A percentile compares a stretch with the other conserved stretches of the same genome.
Evolutionary conservation across 441 rosid genomes (phyloP).

Genomic region (Adansonia grandidieri): DNA sequence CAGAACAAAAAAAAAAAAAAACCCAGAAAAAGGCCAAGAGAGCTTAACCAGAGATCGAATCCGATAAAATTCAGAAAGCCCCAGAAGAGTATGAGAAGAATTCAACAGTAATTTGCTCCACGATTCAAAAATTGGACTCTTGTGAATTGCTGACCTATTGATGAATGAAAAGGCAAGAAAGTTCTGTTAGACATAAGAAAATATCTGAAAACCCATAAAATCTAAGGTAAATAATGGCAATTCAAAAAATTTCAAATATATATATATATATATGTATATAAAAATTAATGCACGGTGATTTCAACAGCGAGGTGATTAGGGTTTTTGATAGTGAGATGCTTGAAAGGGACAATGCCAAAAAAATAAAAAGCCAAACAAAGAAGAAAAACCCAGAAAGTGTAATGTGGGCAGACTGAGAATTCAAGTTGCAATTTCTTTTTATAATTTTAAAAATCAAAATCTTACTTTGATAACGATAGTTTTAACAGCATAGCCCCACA

Average conservation of each 20-base stretch:
- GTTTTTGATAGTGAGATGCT: constrained; percentile 41
- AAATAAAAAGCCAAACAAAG: constrained; percentile 43
- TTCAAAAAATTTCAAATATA: constrained; percentile 25
- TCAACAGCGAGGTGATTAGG: constrained; percentile 42
- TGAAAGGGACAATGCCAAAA: constrained; percentile 42
- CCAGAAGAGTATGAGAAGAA: constrained; percentile 48
- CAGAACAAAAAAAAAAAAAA: constrained; percentile 29
- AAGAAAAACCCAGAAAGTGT: constrained; percentile 47
- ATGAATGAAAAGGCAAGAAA: constrained; percentile 48
- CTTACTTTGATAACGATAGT: constrained; percentile 56
- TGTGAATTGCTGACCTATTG: constrained; percentile 61
- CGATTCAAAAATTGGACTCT: constrained; percentile 53
- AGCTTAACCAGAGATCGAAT: constrained; percentile 43
- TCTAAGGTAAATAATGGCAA: constrained; percentile 45
- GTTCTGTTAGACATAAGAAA: constrained; percentile 56
- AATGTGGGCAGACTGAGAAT: constrained; percentile 32
- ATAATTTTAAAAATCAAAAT: constrained; percentile 47
- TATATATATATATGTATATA: no score
- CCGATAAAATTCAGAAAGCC: constrained; percentile 51
- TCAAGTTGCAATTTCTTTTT: constrained; percentile 43
- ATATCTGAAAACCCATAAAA: constrained; percentile 55
- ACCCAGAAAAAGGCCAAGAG: constrained; percentile 42
- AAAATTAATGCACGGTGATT: constrained; percentile 47
- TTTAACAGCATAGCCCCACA: constrained; percentile 67
- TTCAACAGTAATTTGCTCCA: constrained; percentile 55